phyloP scores from a whole-genome alignment of 495 filamentous ascomycete species.

The Cercophora samala region DNA sequence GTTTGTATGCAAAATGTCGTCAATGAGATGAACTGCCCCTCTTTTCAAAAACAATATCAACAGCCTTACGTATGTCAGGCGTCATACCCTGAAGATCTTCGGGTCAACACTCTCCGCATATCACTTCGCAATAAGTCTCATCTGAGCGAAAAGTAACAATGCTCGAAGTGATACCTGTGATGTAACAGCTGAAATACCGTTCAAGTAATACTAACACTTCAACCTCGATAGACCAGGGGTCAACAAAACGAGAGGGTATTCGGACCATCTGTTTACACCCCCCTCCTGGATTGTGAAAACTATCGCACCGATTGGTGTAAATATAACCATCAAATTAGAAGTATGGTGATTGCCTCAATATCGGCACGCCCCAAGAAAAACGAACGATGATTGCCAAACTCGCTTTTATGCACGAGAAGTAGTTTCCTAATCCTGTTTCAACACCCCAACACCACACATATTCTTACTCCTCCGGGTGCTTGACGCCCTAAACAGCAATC shows the following conservation, averaged over 20 bases:
- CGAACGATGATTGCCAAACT: not conserved
- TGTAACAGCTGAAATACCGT: not conserved
- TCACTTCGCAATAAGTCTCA: not conserved
- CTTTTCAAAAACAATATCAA: not conserved
- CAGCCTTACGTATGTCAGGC: not conserved
- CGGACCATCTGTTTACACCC: not conserved
- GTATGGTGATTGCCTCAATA: not conserved
- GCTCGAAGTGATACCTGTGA: not conserved
- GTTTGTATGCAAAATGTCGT: not conserved
- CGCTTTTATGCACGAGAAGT: not conserved
- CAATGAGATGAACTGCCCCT: not conserved
- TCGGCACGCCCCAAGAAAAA: not conserved
- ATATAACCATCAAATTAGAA: not conserved
- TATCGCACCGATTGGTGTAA: not conserved
- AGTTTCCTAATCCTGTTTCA: not conserved
- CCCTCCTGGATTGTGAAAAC: not conserved
- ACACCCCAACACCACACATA: not conserved
- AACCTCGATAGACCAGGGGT: not conserved
- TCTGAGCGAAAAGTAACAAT: not conserved
- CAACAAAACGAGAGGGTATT: not conserved
- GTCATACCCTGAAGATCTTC: not conserved
- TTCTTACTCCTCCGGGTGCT: not conserved
- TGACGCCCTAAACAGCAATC: slow-evolving; percentile 56
- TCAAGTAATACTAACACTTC: not conserved
- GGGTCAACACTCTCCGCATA: not conserved